phyloP scores from a whole-genome alignment of 2,329 filamentous ascomycete species.

The Tothia fuscella region DNA sequence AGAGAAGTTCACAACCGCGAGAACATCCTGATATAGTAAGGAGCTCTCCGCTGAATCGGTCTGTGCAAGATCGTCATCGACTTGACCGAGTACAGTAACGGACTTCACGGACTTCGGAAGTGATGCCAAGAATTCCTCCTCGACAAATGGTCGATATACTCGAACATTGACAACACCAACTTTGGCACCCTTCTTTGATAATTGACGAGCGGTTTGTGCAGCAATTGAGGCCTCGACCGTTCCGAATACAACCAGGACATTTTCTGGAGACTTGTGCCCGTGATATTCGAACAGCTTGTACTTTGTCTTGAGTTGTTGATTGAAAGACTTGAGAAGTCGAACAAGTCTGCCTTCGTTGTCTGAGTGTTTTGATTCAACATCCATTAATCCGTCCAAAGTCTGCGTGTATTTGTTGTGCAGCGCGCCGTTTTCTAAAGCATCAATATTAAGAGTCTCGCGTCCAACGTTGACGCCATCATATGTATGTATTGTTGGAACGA shows the following conservation, averaged over 20 bases:
- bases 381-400: conserved; percentile 44
- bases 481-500: conserved; percentile 74
- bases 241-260: conserved; percentile 83
- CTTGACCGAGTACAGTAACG: conserved; percentile 82
- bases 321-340: conserved; percentile 62
- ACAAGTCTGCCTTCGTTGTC: conserved; percentile 62
- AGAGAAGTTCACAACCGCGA: conserved; percentile 73
- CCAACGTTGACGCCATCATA: conserved; percentile 80
- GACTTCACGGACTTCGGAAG: conserved; percentile 65
- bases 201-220: conserved; percentile 62
- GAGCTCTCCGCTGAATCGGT: conserved; percentile 68
- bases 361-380: conserved; percentile 54
- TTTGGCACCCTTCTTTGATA: conserved; percentile 61
- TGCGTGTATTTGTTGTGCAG: conserved; percentile 58
- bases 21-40: conserved; percentile 80
- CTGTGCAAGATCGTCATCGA: conserved; percentile 59
- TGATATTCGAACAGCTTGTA: conserved; percentile 92
- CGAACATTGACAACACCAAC: conserved; percentile 85
- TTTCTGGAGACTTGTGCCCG: conserved; percentile 67
- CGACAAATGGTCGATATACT: conserved; percentile 87
- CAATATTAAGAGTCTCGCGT: conserved; percentile 71
- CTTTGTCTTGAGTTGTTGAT: conserved; percentile 83
- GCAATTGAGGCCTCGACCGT: conserved; percentile 81
- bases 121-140: conserved; percentile 79
- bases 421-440: conserved; percentile 62